Evolutionary conservation across 768 basidiomycete species (phyloP), one percentile per base, ranked within the genome.

Genomic region (Tricholoma sp.): DNA sequence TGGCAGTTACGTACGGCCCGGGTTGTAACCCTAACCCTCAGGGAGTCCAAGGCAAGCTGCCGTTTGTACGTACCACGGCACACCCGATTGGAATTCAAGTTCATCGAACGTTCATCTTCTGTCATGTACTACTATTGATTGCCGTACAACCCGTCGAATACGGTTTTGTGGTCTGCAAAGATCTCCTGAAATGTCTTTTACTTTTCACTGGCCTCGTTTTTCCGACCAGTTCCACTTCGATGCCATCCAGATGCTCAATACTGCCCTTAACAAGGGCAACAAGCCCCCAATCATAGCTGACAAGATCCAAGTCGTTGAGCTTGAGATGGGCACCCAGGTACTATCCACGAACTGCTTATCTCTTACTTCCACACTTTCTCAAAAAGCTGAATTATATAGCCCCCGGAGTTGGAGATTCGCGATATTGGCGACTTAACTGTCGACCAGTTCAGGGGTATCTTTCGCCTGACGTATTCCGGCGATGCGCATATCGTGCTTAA

Each of bases 291-390:
- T 99, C 66, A 98, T 98, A 63, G 95, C 94, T 54, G 97, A 96
- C 74, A 88, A 83, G 71, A 98, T 99, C 61, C 94, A 98, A 71
- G 97, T 99, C 29, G 91, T 97, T 54, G 97, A 98, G 70, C 76
- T 99, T n/a, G 89, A 98, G 73, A 98, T 99, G 97, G 97, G 97
- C 35, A 93, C 91, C 2, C 89, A 96, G 79, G 95, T 94, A 59
- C n/a, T 55, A 31, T 27, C 21, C 57, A 24, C 10, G 18, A 56
- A 27, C 32, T 56, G n/a, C 34, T 47, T 34, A 21, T 47, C 18
- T 43, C 22, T 47, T 45, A 55, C 24, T 35, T 19, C 12, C 12
- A 19, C 39, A 54, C 32, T 52, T 57, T 54, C 52, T 51, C 50
- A 52, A 59, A 31, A 10, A 22, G 11, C 22, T 1, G 11, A 22